These are phyloP conservation scores for Houttuynia cordata DNA, from an alignment of 164 flowering plant species.

Conservation along the genomic window DNA sequence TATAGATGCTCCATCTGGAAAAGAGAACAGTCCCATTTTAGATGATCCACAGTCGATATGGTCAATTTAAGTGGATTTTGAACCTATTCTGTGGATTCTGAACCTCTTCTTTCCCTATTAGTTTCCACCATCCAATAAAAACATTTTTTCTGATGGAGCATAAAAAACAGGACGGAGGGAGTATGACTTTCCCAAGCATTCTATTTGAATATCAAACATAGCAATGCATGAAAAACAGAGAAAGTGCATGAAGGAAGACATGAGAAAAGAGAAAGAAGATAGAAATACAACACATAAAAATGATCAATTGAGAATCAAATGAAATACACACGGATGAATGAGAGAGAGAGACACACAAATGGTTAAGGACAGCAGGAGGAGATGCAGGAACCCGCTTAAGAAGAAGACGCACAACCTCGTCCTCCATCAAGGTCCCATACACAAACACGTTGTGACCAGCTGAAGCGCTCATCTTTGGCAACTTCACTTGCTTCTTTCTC, in stretches of 20 bases:
- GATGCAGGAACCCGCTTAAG: constrained; percentile 61
- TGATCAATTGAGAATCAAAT: neutral
- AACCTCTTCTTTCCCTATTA: too few relatives aligned
- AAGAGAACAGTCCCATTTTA: too few relatives aligned
- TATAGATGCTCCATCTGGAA: too few relatives aligned
- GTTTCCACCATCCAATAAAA: too few relatives aligned
- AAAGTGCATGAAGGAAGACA: neutral
- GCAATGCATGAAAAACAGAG: neutral
- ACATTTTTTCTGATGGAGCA: too few relatives aligned
- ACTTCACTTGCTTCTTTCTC: neutral
- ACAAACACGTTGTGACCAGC: constrained; percentile 59
- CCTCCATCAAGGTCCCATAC: constrained; percentile 73
- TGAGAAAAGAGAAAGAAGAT: neutral
- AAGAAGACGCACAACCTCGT: constrained; percentile 66
- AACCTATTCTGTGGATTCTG: too few relatives aligned
- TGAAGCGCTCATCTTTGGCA: neutral
- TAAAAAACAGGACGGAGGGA: too few relatives aligned
- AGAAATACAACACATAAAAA: neutral
- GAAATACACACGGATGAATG: neutral
- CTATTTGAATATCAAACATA: neutral
- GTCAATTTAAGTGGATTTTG: too few relatives aligned
- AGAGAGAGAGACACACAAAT: constrained; percentile 30
- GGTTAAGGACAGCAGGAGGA: constrained; percentile 50
- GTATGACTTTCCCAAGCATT: too few relatives aligned
- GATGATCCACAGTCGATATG: too few relatives aligned